These are phyloP conservation scores for Xylariomycetidae sp. DNA, from an alignment of 2,329 filamentous ascomycete genomes.

Conservation along the genomic window DNA sequence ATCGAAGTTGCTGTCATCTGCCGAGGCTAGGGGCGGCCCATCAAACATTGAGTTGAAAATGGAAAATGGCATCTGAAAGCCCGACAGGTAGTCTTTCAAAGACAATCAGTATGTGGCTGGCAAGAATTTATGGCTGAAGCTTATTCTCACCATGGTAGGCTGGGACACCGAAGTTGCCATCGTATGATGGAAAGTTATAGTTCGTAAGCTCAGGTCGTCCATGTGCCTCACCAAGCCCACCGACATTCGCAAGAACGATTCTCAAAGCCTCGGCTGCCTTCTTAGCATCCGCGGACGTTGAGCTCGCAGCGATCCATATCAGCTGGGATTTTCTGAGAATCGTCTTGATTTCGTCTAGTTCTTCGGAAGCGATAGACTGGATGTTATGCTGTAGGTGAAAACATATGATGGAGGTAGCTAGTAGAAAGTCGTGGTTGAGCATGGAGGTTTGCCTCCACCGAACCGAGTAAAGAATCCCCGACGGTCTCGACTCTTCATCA, in stretches of 20 bases:
- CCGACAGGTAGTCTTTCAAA: not conserved
- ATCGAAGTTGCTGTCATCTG: too few relatives aligned
- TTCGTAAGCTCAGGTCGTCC: not conserved
- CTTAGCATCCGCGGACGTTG: slow-evolving; percentile 2
- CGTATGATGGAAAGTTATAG: not conserved
- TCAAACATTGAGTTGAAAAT: not conserved
- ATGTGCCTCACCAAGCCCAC: not conserved
- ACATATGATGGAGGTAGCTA: slow-evolving; percentile 6
- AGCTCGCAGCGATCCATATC: slow-evolving; percentile 7
- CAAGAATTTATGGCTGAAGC: too few relatives aligned
- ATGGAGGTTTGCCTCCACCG: slow-evolving; percentile 2
- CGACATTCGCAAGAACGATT: slow-evolving; percentile 1
- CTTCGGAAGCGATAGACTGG: not conserved
- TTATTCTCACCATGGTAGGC: not conserved
- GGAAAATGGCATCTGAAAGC: slow-evolving; percentile 2
- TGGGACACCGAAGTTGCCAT: not conserved
- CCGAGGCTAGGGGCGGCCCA: too few relatives aligned
- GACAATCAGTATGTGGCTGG: not conserved
- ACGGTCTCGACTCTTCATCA: slow-evolving; percentile 15
- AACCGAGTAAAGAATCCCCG: slow-evolving; percentile 3
- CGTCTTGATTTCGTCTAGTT: slow-evolving; percentile 3
- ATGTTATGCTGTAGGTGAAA: slow-evolving; percentile 5
- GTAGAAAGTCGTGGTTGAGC: slow-evolving; percentile 5
- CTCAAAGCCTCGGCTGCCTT: slow-evolving; percentile 8
- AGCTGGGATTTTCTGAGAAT: slow-evolving; percentile 3